Percentiles rank a stretch among this genome's conserved stretches.
Conservation (phyloP, 1,284 basidiomycete genomes). For the Boletus smithii region DNA sequence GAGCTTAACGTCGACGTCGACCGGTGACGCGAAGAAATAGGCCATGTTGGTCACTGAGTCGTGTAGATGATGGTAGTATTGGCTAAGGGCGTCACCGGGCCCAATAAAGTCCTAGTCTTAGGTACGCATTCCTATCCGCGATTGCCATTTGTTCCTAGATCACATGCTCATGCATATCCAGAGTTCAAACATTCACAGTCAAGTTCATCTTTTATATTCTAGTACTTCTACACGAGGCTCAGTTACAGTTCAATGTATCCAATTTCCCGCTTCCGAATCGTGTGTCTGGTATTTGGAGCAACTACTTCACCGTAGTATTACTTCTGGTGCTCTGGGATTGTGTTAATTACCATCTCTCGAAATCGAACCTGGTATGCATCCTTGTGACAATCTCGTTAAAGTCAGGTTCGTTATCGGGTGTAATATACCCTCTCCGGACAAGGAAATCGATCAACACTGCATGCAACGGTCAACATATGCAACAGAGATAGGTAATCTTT, state of each 20-base stretch:
- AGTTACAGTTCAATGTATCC: too few species aligned
- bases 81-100: too few species aligned
- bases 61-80: too few species aligned
- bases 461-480: neutral
- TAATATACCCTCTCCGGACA: conserved; percentile 73
- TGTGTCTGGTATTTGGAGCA: too few species aligned
- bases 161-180: neutral
- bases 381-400: conserved; percentile 70
- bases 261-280: too few species aligned
- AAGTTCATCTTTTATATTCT: too few species aligned
- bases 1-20: conserved; percentile 90
- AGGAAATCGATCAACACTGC: conserved; percentile 82
- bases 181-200: too few species aligned
- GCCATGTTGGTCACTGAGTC: conserved; percentile 42
- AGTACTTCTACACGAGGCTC: too few species aligned
- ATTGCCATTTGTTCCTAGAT: neutral
- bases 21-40: conserved; percentile 88
- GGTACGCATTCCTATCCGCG: too few species aligned
- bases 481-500: neutral
- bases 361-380: conserved; percentile 67
- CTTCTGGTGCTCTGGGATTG: neutral
- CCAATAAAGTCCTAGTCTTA: too few species aligned
- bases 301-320: neutral
- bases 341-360: conserved; percentile 49
- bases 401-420: conserved; percentile 73